Evolutionary conservation across 306 rosid genomes (phyloP).

Genomic region (Pyrus betulifolia): DNA sequence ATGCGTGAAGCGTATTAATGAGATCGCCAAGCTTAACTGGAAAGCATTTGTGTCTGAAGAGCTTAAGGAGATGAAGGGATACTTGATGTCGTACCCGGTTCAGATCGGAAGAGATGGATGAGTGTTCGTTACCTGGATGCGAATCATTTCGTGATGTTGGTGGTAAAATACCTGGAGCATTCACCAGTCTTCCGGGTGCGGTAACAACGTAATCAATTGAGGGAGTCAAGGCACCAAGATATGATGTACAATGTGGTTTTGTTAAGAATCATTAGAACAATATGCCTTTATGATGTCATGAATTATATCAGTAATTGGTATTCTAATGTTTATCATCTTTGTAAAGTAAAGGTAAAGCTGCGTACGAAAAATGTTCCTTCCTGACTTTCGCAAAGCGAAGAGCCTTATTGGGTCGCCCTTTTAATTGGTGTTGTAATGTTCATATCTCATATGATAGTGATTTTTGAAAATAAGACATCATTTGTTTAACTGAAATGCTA

Average conservation of each 20-base stretch:
- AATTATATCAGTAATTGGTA: too few species aligned
- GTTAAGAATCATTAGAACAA: neutral
- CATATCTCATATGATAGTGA: too few species aligned
- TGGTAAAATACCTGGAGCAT: conserved; percentile 50
- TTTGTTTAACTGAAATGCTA: too few species aligned
- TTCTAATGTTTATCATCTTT: too few species aligned
- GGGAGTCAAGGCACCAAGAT: neutral
- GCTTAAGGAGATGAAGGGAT: conserved; percentile 34
- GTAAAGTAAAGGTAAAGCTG: too few species aligned
- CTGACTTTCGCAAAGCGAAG: rapidly evolving
- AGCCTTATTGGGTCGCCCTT: too few species aligned
- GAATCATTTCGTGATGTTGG: too few species aligned
- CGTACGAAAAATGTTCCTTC: too few species aligned
- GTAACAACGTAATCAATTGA: conserved; percentile 37
- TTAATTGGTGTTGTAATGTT: too few species aligned
- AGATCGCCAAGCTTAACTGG: conserved; percentile 46
- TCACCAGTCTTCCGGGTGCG: conserved; percentile 57
- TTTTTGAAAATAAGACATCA: too few species aligned
- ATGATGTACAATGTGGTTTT: neutral
- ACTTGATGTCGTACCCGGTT: conserved; percentile 59
- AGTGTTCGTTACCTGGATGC: conserved; percentile 31
- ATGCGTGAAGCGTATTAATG: conserved; percentile 34
- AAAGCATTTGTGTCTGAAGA: conserved; percentile 35
- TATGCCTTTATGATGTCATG: neutral
- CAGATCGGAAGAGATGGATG: conserved; percentile 42